These are phyloP conservation scores for Aspergillus oerlinghausenensis DNA, from an alignment of 2,329 filamentous ascomycete genomes.

Conservation along the genomic window DNA sequence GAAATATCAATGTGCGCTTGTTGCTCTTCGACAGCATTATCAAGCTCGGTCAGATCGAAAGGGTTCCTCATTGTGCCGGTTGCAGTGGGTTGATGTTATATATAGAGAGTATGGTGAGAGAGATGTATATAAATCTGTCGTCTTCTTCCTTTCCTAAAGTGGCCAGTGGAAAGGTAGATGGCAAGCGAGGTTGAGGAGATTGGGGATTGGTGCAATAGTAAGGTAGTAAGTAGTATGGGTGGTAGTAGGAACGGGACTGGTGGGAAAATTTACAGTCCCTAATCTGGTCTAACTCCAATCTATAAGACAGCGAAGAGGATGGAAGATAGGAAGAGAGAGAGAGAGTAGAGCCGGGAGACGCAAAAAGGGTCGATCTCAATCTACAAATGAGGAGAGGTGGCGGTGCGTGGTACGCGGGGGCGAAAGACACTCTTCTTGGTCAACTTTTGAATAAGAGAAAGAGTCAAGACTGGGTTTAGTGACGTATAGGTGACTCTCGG, in stretches of 20 bases:
- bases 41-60: constrained; percentile 28
- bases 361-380: neutral
- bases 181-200: neutral
- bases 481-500: constrained; percentile 5
- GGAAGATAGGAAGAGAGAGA: constrained; percentile 1
- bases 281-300: constrained; percentile 9
- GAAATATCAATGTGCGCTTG: constrained; percentile 20
- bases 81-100: constrained; percentile 3
- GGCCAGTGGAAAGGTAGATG: neutral
- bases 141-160: neutral
- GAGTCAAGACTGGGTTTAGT: neutral
- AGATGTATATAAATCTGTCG: neutral
- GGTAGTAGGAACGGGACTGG: neutral
- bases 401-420: constrained; percentile 1
- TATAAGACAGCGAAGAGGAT: constrained; percentile 11
- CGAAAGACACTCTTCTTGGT: neutral
- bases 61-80: constrained; percentile 24
- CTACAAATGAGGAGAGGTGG: constrained; percentile 8
- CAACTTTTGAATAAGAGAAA: constrained; percentile 1
- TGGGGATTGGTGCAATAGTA: neutral
- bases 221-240: constrained; percentile 2
- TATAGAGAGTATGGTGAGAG: neutral
- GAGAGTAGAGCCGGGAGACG: neutral
- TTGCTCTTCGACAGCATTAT: constrained; percentile 17
- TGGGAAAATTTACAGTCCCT: constrained; percentile 15